Evolutionary conservation across 108 stramenopile genomes (phyloP), one percentile per base, ranked within the genome.

Genomic region (Skeletonema marinoi): DNA sequence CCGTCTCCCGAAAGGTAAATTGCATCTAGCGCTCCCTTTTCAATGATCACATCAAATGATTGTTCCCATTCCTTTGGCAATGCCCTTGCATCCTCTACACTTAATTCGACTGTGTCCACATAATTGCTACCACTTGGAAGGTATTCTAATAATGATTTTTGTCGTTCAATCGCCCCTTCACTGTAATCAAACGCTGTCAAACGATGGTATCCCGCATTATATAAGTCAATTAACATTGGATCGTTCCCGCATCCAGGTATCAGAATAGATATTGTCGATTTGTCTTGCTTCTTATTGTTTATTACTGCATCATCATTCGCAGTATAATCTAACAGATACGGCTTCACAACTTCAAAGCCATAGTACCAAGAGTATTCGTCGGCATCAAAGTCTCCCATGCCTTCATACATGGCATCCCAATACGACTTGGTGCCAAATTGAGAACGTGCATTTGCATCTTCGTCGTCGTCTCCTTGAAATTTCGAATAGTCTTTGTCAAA

Each of bases 281-380:
- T 67, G 1, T 63, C 32, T 39, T 66, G 60, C 32, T 19, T 56
- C 4, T 66, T 58, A 4, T 13, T 25, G 25, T 0, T 25, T 25
- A 25, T 0, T 25, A 25, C 25, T 25, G 25, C 68, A 9, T 32
- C 48, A 11, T 66, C 13, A n/a, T 32, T 21, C 29, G 66, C 48
- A 13, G 75, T 32, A 70, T 75, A 64, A 30, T 85, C 63, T 10
- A 44, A 17, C 9, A 78, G 66, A 51, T 69, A 80, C 12, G 78
- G 82, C 62, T 78, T 66, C 13, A 92, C 71, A n/a, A 51, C 71
- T 25, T 91, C 87, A 62, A 65, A 92, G 31, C 91, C 91, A 81
- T 82, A 94, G 56, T 93, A 94, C 93, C 93, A 94, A 30, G 78
- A 73, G 54, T 94, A 94, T 78, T 89, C 88, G 32, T 92, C 88